phyloP scores from a whole-genome alignment of 2,329 filamentous ascomycete species.

The Lachnellula occidentalis region DNA sequence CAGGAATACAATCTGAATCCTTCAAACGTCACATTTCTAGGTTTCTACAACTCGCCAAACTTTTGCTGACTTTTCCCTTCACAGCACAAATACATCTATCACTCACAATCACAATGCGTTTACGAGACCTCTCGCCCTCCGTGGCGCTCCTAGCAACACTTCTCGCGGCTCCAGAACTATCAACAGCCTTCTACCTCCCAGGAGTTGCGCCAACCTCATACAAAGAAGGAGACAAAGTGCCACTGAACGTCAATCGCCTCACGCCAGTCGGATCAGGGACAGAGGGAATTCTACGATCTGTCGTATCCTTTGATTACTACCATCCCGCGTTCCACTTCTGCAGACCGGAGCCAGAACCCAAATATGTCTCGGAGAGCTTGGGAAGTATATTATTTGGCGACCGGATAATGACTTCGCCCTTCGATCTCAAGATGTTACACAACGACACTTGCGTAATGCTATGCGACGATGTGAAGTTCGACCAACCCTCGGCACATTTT shows the following conservation, averaged over 20 bases:
- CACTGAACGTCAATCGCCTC: constrained; percentile 87
- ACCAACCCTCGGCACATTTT: constrained; percentile 64
- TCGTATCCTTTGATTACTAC: constrained; percentile 96
- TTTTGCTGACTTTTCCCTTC: background rate
- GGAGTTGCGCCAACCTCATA: constrained; percentile 95
- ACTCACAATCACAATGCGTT: constrained; percentile 24
- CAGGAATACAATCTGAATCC: background rate
- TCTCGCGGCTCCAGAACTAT: constrained; percentile 45
- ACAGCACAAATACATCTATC: constrained; percentile 6
- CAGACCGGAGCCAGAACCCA: constrained; percentile 66
- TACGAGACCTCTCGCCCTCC: constrained; percentile 31
- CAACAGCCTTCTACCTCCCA: constrained; percentile 86
- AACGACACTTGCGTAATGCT: constrained; percentile 85
- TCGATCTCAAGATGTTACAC: constrained; percentile 76
- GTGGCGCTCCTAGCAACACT: constrained; percentile 46
- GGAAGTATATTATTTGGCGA: constrained; percentile 97
- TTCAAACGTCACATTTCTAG: background rate
- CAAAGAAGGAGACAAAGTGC: constrained; percentile 70
- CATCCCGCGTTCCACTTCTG: constrained; percentile 85
- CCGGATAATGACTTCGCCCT: constrained; percentile 93
- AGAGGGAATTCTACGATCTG: constrained; percentile 81
- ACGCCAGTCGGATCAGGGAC: constrained; percentile 73
- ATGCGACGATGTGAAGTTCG: constrained; percentile 63
- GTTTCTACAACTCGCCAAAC: background rate
- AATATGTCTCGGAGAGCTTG: constrained; percentile 80